Conservation (phyloP, 176 grass and related monocot genomes). For the Melocanna baccifera region DNA sequence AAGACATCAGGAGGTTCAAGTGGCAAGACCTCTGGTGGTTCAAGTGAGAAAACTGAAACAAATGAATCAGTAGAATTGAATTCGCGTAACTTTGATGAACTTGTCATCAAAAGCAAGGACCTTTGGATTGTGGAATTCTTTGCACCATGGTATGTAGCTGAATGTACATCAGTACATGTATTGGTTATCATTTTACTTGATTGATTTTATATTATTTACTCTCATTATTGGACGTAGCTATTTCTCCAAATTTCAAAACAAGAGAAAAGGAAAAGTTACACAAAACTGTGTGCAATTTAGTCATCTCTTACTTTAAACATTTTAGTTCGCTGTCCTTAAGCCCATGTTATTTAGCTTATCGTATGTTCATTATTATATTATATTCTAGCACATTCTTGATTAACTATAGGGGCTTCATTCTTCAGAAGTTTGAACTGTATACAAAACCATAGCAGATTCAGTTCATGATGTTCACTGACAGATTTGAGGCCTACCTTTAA, state of each 20-base stretch:
- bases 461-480: not conserved
- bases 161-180: not conserved
- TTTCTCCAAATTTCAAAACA: not conserved
- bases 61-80: slow-evolving; percentile 74
- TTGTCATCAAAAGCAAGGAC: slow-evolving; percentile 90
- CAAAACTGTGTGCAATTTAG: not conserved
- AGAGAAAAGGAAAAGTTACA: not conserved
- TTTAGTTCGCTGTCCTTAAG: not conserved
- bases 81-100: slow-evolving; percentile 84
- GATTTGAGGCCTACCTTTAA: not conserved
- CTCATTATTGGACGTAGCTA: not conserved
- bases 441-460: not conserved
- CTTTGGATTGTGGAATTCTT: slow-evolving; percentile 99
- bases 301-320: not conserved
- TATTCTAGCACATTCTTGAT: slow-evolving; percentile 14
- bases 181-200: slow-evolving; percentile 11
- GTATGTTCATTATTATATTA: not conserved
- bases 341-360: not conserved
- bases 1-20: slow-evolving; percentile 65
- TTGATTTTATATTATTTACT: slow-evolving; percentile 12
- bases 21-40: slow-evolving; percentile 68
- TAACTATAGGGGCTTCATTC: not conserved
- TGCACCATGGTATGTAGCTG: slow-evolving; percentile 84
- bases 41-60: slow-evolving; percentile 80
- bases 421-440: slow-evolving; percentile 11